A percentile compares a stretch with the other conserved stretches of the same genome.
These are phyloP conservation scores for Eutrema heterophyllum DNA, from an alignment of 345 rosid genomes.

Conservation along the genomic window DNA sequence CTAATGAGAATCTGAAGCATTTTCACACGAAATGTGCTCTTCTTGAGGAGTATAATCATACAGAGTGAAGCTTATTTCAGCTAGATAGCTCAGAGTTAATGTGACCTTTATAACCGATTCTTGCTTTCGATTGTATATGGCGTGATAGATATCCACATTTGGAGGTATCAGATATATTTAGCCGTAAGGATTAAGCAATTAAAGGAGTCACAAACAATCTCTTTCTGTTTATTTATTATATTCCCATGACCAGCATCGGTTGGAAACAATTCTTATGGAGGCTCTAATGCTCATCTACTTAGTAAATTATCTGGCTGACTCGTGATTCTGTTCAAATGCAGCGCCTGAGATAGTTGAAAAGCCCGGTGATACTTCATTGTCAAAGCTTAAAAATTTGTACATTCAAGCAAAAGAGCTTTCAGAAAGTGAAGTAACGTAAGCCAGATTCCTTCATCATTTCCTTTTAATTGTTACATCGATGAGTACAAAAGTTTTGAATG, in stretches of 20 bases:
- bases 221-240: neutral
- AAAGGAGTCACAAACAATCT: neutral
- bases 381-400: slow-evolving; percentile 55
- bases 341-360: slow-evolving; percentile 94
- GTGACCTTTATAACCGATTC: neutral
- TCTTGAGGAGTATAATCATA: neutral
- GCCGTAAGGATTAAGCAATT: neutral
- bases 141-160: neutral
- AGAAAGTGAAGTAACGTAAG: slow-evolving; percentile 76
- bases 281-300: neutral
- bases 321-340: slow-evolving; percentile 32
- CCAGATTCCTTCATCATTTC: neutral
- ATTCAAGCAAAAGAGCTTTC: slow-evolving; percentile 81
- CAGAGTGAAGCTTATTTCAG: neutral
- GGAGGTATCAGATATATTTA: neutral
- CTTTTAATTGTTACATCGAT: neutral
- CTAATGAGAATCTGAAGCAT: neutral
- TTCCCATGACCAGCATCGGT: neutral
- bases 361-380: slow-evolving; percentile 71
- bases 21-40: neutral
- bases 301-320: slow-evolving; percentile 10
- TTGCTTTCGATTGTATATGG: neutral
- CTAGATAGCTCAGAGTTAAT: neutral
- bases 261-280: neutral
- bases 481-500: neutral